Percentiles rank a stretch among this genome's conserved stretches.
phyloP scores from a whole-genome alignment of 257 asterid genomes.

The Solanum verrucosum region DNA sequence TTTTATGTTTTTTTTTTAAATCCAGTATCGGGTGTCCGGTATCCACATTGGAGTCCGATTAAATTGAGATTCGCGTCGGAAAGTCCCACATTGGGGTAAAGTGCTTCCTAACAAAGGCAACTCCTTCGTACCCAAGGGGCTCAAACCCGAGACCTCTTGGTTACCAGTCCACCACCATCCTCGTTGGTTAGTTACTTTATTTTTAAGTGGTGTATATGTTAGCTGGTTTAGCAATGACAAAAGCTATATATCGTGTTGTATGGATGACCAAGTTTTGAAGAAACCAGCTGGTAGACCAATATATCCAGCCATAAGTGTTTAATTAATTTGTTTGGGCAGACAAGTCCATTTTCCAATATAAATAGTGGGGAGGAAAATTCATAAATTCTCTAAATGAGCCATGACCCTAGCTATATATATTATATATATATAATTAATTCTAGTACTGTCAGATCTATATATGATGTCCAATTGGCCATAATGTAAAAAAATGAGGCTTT shows the following conservation, averaged over 20 bases:
- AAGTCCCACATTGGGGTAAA: no score
- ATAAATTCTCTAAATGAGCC: background rate
- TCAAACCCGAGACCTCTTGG: no score
- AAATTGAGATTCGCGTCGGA: rapidly evolving
- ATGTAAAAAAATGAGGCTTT: background rate
- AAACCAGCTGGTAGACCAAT: background rate
- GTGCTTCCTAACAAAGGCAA: no score
- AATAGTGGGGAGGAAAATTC: background rate
- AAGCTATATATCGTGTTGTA: background rate
- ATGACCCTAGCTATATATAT: background rate
- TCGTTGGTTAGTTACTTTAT: no score
- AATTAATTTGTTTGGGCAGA: background rate
- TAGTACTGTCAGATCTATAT: background rate
- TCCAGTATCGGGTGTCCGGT: rapidly evolving
- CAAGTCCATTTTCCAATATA: background rate
- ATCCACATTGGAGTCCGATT: no score
- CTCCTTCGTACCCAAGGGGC: no score
- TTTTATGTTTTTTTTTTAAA: no score
- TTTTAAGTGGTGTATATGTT: background rate
- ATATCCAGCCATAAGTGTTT: background rate
- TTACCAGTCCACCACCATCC: no score
- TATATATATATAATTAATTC: background rate
- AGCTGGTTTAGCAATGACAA: background rate
- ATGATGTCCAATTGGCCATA: background rate
- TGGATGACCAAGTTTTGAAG: background rate